Evolutionary conservation across 1,139 yeast species (phyloP).

Genomic region (Blastobotrys arbuscula): DNA sequence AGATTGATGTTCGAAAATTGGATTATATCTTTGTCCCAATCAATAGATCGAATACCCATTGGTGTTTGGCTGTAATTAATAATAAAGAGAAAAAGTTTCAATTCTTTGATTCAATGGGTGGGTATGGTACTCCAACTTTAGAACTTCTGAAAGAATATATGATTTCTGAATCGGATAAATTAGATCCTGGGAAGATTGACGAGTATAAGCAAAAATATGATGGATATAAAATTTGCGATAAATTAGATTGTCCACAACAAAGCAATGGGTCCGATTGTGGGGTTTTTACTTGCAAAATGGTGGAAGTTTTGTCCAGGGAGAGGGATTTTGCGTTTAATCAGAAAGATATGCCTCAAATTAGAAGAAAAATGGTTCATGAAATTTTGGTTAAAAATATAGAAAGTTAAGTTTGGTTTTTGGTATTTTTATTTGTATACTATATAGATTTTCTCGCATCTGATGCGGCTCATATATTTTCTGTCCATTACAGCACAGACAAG

Average conservation of each 20-base stretch:
- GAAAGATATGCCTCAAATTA: slow-evolving; percentile 60
- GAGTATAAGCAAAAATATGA: slow-evolving; percentile 34
- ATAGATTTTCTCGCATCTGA: too few species aligned
- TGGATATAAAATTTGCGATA: slow-evolving; percentile 26
- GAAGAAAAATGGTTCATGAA: slow-evolving; percentile 66
- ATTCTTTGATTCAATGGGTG: slow-evolving; percentile 73
- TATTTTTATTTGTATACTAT: not conserved
- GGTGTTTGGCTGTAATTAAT: slow-evolving; percentile 86
- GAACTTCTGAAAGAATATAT: slow-evolving; percentile 46
- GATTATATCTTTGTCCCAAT: slow-evolving; percentile 76
- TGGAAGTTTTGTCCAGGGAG: slow-evolving; percentile 50
- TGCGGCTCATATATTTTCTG: too few species aligned
- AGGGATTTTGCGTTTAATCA: slow-evolving; percentile 52
- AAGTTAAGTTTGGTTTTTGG: not conserved
- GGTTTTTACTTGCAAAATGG: slow-evolving; percentile 80
- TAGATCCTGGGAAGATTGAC: slow-evolving; percentile 29
- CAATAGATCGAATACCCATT: slow-evolving; percentile 75
- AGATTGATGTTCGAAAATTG: slow-evolving; percentile 58
- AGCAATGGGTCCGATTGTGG: slow-evolving; percentile 94
- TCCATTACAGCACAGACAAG: too few species aligned
- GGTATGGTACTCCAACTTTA: slow-evolving; percentile 50
- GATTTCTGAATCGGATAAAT: slow-evolving; percentile 29
- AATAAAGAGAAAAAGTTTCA: slow-evolving; percentile 51
- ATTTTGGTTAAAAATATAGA: slow-evolving; percentile 17
- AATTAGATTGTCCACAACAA: slow-evolving; percentile 71